Evolutionary conservation across 805 yeast genomes (phyloP), one percentile per base, ranked within the genome.

Genomic region (Saccharomycopsis sp.): DNA sequence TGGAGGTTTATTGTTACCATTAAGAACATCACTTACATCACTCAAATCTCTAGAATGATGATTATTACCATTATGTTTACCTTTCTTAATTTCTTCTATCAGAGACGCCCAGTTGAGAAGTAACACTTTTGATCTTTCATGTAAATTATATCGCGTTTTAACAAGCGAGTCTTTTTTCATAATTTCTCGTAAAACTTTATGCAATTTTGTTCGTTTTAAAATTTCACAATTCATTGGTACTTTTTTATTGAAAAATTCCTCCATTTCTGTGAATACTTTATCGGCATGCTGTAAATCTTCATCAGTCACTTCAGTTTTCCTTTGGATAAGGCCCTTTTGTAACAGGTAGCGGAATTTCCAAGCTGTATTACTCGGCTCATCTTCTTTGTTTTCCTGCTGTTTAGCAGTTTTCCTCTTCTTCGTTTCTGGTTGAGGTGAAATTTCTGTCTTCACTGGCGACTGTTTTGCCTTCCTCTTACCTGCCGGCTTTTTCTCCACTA

Each of bases 141-240:
- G 52, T 2, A 48, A 26, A 13, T 32, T 37, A 21, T 33, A 40
- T 3, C 40, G 41, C 4, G 14, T 14, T 5, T 42, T 21, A 6
- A 33, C 40, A 42, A 45, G 44, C 14, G 22, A 11, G 9, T 28
- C 40, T 23, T 37, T 45, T 35, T 45, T 45, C 3, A 44, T n/a
- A 16, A 48, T 45, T 31, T 48, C 52, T 32, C 38, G 37, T 31
- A 48, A 36, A 22, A 48, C 52, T 26, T 48, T 48, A 23, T 45
- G 50, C 5, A 48, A 16, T 27, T 48, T 48, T 3, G 47, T 42
- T n/a, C 20, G 21, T 19, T 37, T 35, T 29, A 48, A 27, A 7
- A 42, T 22, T 8, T 21, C 44, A 22, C 37, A 23, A 4, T 37
- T 41, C 9, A 48, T 17, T 14, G 40, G 38, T 6, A 19, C 28